These are phyloP conservation scores for Persicaria maculosa DNA, from an alignment of 148 eudicot genomes.

Conservation along the genomic window DNA sequence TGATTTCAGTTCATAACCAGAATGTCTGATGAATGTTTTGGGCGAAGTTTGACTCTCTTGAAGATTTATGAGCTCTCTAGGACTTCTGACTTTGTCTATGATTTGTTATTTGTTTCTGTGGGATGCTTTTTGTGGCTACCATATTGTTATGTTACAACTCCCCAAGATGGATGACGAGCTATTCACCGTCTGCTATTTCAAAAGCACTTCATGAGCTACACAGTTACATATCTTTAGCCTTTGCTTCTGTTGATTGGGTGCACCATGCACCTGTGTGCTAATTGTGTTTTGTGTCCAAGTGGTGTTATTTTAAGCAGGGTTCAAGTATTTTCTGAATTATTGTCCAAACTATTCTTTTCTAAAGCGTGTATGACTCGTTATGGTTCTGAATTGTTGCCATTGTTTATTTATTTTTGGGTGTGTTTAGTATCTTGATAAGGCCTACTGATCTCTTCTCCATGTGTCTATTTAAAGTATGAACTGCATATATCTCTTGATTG, in stretches of 20 bases:
- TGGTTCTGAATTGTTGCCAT: not conserved
- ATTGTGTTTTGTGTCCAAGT: not conserved
- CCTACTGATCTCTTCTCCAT: not conserved
- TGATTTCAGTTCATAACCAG: not conserved
- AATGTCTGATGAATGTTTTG: not conserved
- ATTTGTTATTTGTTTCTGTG: not conserved
- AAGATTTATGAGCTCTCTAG: not conserved
- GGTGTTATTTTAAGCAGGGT: not conserved
- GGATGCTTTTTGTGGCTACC: not conserved
- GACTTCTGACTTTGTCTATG: not conserved
- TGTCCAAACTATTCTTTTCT: not conserved
- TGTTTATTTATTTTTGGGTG: not conserved
- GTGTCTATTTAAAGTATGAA: not conserved
- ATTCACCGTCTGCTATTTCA: not conserved
- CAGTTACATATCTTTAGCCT: not conserved
- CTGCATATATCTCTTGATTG: not conserved
- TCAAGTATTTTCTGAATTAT: not conserved
- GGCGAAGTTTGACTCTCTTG: not conserved
- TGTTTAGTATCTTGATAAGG: not conserved
- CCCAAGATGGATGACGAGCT: not conserved
- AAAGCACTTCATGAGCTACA: not conserved
- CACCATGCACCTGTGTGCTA: not conserved
- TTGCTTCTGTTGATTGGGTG: not conserved
- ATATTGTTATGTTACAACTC: not conserved
- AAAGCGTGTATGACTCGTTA: not conserved